Conservation (phyloP, 2,329 filamentous ascomycete genomes). For the Cladosporium cucumerinum region DNA sequence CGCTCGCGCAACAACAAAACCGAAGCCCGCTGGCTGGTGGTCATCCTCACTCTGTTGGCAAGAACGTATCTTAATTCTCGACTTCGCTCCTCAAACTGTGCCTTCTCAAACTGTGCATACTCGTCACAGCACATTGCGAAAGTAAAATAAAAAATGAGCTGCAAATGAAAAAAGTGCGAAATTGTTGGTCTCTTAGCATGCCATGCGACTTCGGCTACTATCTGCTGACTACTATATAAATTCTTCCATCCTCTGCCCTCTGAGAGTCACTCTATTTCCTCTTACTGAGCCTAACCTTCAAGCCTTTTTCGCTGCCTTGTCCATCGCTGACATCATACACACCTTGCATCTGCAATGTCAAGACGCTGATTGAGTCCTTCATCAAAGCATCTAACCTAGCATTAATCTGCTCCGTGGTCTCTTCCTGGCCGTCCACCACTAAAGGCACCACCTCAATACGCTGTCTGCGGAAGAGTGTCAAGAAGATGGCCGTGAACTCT, state of each 20-base stretch:
- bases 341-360: constrained; percentile 31
- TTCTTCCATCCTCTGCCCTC: not conserved
- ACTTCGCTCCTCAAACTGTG: not conserved
- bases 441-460: constrained; percentile 25
- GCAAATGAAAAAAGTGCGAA: not conserved
- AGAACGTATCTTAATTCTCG: not conserved
- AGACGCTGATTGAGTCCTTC: constrained; percentile 23
- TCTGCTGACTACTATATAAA: constrained; percentile 2
- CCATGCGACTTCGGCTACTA: not conserved
- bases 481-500: constrained; percentile 50
- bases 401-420: constrained; percentile 20
- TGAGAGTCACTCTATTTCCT: not conserved
- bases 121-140: not conserved
- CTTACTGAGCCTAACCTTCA: constrained; percentile 12
- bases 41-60: not conserved
- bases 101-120: not conserved
- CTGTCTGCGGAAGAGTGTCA: constrained; percentile 34
- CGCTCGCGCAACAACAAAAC: not conserved
- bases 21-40: not conserved
- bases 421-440: constrained; percentile 12
- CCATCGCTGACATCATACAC: constrained; percentile 24
- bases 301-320: not conserved
- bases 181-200: not conserved
- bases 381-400: constrained; percentile 24
- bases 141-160: not conserved